Evolutionary conservation across 1,284 basidiomycete genomes (phyloP), one percentile per base, ranked within the genome.

Genomic region (Tylopilus orsonianus): DNA sequence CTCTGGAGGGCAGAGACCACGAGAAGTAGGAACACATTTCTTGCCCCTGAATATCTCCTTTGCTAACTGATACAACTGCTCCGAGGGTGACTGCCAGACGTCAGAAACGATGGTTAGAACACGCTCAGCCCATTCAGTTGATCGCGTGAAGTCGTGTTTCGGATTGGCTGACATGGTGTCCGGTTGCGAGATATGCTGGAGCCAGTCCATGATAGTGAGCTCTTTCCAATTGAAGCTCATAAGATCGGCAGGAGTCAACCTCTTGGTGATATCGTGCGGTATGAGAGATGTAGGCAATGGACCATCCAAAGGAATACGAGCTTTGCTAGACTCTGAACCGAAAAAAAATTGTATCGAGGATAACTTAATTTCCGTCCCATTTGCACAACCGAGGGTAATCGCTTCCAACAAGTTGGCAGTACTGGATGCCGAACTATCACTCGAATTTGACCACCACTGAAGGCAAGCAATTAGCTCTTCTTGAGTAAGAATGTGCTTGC

Each of bases 381-480:
- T 69, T 13, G 67, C 56, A 32, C 71, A 72, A 1, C 3, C 13
- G 4, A 91, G 62, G 1, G 84, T 80, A 5, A 83, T 83, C 12
- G 18, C 50, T 46, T 84, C 74, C 4, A 92, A 67, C 4, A 93
- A 74, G 50, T 85, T 74, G 0, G 24, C 14, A n/a, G n/a, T 39
- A 5, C 9, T 65, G 2, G 75, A 70, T 30, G 76, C 74, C 36
- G 80, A 79, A 14, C 89, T 65, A 14, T 69, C 19, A 23, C n/a
- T n/a, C n/a, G n/a, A n/a, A n/a, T 8, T 10, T 50, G 87, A 79
- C 87, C 92, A 95, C 95, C 95, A 98, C 45, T 80, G 79, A 57
- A 97, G 72, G 65, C 89, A 93, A 2, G 83, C 83, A 18, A 85
- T 68, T 72, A 90, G 85, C 69, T 97, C 91, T 22, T 73, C 68